phyloP scores from a whole-genome alignment of 148 eudicot genomes.

The Rhododendron kiyosumense region DNA sequence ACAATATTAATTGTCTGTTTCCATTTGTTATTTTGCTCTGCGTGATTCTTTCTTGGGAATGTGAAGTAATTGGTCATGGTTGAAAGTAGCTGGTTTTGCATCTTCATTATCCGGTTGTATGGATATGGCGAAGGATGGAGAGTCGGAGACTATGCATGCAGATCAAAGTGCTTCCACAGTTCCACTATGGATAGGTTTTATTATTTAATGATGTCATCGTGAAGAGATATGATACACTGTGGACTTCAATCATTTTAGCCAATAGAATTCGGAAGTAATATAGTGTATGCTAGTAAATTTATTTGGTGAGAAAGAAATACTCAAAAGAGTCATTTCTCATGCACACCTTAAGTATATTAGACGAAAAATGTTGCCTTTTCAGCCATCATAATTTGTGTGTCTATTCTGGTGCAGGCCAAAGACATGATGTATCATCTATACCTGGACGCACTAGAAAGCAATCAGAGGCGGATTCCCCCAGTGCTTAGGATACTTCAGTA shows the following conservation, averaged over 20 bases:
- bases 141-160: no score
- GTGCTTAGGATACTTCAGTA: slow-evolving; percentile 75
- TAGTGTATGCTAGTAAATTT: not conserved
- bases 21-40: not conserved
- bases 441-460: slow-evolving; percentile 58
- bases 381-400: not conserved
- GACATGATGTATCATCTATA: slow-evolving; percentile 77
- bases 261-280: not conserved
- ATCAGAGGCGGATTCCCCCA: slow-evolving; percentile 79
- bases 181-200: not conserved
- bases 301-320: not conserved
- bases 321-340: not conserved
- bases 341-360: not conserved
- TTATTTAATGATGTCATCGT: not conserved
- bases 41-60: not conserved
- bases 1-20: not conserved
- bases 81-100: not conserved
- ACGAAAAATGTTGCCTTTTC: not conserved
- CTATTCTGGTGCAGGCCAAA: slow-evolving; percentile 50
- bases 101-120: not conserved
- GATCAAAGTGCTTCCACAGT: not conserved
- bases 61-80: not conserved
- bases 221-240: not conserved
- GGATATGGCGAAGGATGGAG: not conserved
- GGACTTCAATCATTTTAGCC: not conserved